Base-by-base conservation (phyloP, 257 asterid genomes). In the Salvia splendens region DNA sequence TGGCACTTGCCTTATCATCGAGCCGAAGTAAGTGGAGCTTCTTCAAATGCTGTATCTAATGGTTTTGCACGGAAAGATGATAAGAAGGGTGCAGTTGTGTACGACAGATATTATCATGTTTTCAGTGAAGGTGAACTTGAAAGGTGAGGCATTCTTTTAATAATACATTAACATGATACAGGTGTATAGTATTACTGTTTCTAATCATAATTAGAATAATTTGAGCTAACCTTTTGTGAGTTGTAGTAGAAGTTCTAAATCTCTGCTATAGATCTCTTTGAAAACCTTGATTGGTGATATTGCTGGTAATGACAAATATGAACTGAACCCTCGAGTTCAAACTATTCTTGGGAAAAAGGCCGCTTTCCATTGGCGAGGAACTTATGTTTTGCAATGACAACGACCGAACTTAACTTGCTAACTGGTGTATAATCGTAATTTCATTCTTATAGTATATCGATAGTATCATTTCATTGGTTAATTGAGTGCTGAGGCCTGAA, bases 1-100 rank as follows among this genome's bases (percentile, higher is more conserved):
- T 94, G 99, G 99, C 97, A 94, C 74, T 88, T 94, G 49, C 97
- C 99, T 61, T 94, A 94, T 79, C 96, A 94, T 79, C 85, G 95
- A 53, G 99, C 91, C 32, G 99, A 94, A 85, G 89, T 94, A 4
- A 82, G 89, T 65, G 99, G 96, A 53, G 95, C 88, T 50, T 94
- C 99, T 36, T 89, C 83, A 6, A 71, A 52, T 78, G 97, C 99
- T 73, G 80, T 94, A 42, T 95, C 91, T 20, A 81, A 74, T 72
- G 96, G 99, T 20, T 79, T 88, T 45, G 96, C 99, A 5, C 87
- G 90, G 87, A 94, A 91, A 80, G 97, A 94, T 73, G 97, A 94
- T 73, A 87, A 81, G 80, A 94, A 91, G 88, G 92, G 95, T 8
- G 90, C 97, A 2, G 95, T 94, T 6, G 97, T 94, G 54, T 94